Conservation (phyloP, 148 eudicot genomes). For the Persicaria maculosa region DNA sequence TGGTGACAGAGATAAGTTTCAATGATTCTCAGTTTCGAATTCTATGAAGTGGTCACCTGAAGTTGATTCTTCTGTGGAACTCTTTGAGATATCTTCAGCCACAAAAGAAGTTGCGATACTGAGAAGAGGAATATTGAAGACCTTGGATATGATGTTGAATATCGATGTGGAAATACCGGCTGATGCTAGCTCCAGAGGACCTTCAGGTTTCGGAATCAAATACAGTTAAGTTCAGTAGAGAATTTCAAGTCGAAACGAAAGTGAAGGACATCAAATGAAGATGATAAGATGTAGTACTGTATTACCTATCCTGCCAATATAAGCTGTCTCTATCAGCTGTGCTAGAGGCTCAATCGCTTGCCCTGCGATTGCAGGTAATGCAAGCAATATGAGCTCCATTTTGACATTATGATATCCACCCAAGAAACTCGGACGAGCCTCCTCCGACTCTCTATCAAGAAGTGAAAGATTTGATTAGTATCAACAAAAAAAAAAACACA, state of each 20-base stretch:
- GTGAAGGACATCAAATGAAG: not conserved
- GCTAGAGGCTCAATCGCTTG: constrained; percentile 90
- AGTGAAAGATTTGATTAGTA: not conserved
- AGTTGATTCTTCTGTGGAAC: not conserved
- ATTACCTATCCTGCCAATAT: constrained; percentile 84
- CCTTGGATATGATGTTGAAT: constrained; percentile 80
- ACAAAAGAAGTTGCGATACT: constrained; percentile 94
- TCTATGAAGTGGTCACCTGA: constrained; percentile 5
- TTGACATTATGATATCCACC: constrained; percentile 20
- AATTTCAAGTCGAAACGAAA: too few species aligned
- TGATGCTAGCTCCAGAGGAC: constrained; percentile 80
- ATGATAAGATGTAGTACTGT: not conserved
- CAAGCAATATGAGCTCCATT: constrained; percentile 57
- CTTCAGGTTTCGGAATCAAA: constrained; percentile 21
- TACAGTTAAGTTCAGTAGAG: too few species aligned
- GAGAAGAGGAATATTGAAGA: constrained; percentile 91
- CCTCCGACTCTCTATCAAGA: not conserved
- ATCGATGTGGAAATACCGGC: constrained; percentile 91
- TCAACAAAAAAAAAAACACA: not conserved
- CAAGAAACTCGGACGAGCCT: not conserved
- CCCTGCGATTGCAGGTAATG: constrained; percentile 83
- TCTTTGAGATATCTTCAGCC: constrained; percentile 83
- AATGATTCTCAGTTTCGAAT: not conserved
- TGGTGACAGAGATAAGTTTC: not conserved
- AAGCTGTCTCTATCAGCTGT: constrained; percentile 94